Evolutionary conservation across 371 early-diverging fungal species (phyloP).

Genomic region (Rhizopus sp.): DNA sequence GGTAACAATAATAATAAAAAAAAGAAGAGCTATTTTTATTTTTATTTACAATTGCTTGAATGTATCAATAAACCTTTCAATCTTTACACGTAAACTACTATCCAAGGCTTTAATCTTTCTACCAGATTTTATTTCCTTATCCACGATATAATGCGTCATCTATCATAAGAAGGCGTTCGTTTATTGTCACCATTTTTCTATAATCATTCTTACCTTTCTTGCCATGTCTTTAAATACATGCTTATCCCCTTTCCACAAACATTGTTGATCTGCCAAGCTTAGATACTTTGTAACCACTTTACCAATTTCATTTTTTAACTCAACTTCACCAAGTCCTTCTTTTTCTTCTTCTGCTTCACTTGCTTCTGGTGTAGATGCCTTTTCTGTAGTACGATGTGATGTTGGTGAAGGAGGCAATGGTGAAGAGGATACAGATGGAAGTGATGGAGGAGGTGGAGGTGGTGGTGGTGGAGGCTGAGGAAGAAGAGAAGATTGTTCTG

Average conservation of each 20-base stretch:
- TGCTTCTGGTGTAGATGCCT: slow-evolving; percentile 8
- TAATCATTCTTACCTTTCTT: slow-evolving; percentile 31
- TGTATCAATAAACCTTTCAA: slow-evolving; percentile 40
- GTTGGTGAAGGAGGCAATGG: background rate
- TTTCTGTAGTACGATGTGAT: background rate
- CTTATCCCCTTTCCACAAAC: slow-evolving; percentile 39
- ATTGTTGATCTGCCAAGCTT: slow-evolving; percentile 27
- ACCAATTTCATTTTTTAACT: slow-evolving; percentile 36
- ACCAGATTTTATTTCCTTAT: slow-evolving; percentile 32
- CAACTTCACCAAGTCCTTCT: slow-evolving; percentile 21
- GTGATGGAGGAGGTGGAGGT: background rate
- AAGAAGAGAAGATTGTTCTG: slow-evolving; percentile 11
- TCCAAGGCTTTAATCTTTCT: slow-evolving; percentile 32
- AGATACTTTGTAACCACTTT: slow-evolving; percentile 41
- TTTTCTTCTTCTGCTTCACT: slow-evolving; percentile 11
- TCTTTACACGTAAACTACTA: slow-evolving; percentile 30
- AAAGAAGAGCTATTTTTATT: background rate
- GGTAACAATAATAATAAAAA: background rate
- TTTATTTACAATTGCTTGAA: slow-evolving; percentile 7
- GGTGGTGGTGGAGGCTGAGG: background rate
- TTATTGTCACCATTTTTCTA: background rate
- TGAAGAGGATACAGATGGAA: background rate
- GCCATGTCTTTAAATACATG: slow-evolving; percentile 41
- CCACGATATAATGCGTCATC: slow-evolving; percentile 48
- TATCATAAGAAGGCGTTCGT: slow-evolving; percentile 1